Conservation (phyloP, 495 filamentous ascomycete genomes). For the Xeromyces bisporus region DNA sequence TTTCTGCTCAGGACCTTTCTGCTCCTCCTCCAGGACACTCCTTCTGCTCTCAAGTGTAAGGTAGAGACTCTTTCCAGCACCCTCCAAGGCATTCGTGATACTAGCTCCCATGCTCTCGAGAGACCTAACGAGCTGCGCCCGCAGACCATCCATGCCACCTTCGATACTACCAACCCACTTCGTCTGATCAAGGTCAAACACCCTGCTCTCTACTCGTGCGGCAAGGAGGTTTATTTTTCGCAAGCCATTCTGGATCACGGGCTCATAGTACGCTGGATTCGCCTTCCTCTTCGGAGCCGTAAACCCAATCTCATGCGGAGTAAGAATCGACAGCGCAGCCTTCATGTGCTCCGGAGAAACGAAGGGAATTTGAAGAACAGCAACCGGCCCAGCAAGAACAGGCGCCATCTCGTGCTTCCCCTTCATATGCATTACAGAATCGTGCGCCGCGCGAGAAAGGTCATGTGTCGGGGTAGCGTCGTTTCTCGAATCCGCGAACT, state of each 20-base stretch:
- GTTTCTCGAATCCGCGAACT: slow-evolving; percentile 15
- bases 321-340: slow-evolving; percentile 55
- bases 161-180: slow-evolving; percentile 77
- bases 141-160: slow-evolving; percentile 63
- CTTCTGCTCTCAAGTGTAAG: slow-evolving; percentile 66
- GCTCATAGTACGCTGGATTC: slow-evolving; percentile 67
- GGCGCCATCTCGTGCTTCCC: slow-evolving; percentile 51
- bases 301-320: slow-evolving; percentile 53
- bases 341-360: slow-evolving; percentile 72
- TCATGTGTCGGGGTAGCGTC: slow-evolving; percentile 50
- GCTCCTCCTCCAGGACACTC: slow-evolving; percentile 59
- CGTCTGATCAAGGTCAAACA: slow-evolving; percentile 64
- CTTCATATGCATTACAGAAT: slow-evolving; percentile 35
- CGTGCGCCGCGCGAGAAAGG: slow-evolving; percentile 53
- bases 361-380: slow-evolving; percentile 59
- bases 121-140: slow-evolving; percentile 62
- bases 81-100: slow-evolving; percentile 56
- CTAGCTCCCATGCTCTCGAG: slow-evolving; percentile 60
- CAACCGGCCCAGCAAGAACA: slow-evolving; percentile 64
- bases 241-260: slow-evolving; percentile 55
- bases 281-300: slow-evolving; percentile 56
- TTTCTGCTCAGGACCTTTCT: slow-evolving; percentile 25
- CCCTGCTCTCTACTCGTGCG: slow-evolving; percentile 62
- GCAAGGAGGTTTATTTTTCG: slow-evolving; percentile 77
- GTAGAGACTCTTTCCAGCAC: slow-evolving; percentile 62